Base-by-base conservation (phyloP, 2,329 filamentous ascomycete genomes). In the Botrytis galanthina region DNA sequence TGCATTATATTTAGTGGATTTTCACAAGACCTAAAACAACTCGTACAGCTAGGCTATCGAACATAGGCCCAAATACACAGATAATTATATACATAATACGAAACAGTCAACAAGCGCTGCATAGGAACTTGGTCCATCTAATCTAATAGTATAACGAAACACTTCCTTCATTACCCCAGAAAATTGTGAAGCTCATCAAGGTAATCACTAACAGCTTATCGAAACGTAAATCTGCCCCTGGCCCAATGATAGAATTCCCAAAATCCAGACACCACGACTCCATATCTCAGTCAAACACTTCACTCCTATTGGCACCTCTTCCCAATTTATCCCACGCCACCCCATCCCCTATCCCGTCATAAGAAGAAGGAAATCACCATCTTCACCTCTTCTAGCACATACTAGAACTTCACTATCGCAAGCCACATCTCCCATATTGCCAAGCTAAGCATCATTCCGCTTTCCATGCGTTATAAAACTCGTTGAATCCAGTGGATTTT, bases 241-340 rank as follows among this genome's bases (percentile, higher is more conserved):
- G 44, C 44, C 16, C 5, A 20, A 7, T 20, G 6, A 46, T 22
- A 22, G 20, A 48, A 26, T 26, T 1, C 46, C 10, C 26, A 51
- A 51, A 12, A 14, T 26, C 2, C 1, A n/a, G 26, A n/a, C 22
- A n/a, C 6, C 48, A 26, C 0, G 26, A n/a, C 48, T n/a, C 26
- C 26, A 51, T 26, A 51, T 51, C 4, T 5, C 48, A 29, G 14
- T 29, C n/a, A 18, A 54, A 8, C 5, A 54, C 7, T 29, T 18
- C 14, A 3, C 48, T 16, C 6, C 51, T 1, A 7, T 1, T 9
- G 3, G 14, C 14, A 1, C 26, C 26, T n/a, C 4, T n/a, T 14
- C 26, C 6, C 3, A n/a, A 51, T 6, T 3, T 14, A 51, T 51
- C 10, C 10, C 48, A n/a, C 22, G 1, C 10, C 26, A 51, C 10